These are phyloP conservation scores for Stenogyne calaminthoides DNA, from an alignment of 305 asterid genomes.

Conservation along the genomic window DNA sequence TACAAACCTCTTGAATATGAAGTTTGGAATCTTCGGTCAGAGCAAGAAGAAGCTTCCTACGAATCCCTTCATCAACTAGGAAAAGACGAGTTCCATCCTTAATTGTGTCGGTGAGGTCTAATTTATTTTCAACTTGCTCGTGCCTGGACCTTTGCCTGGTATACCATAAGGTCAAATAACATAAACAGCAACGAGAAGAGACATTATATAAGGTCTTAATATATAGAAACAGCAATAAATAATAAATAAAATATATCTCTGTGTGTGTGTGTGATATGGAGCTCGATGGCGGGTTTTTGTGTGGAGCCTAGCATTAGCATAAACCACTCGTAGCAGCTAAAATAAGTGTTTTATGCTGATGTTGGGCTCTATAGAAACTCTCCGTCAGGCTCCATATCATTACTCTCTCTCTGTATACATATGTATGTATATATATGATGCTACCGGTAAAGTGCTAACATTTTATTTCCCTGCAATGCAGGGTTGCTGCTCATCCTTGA, in stretches of 20 bases:
- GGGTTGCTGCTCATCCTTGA: constrained; percentile 92
- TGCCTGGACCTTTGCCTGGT: constrained; percentile 58
- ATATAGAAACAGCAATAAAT: neutral
- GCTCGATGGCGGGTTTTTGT: too few relatives aligned
- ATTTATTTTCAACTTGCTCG: constrained; percentile 49
- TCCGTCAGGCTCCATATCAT: too few relatives aligned
- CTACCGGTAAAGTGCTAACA: constrained; percentile 41
- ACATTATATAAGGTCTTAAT: neutral
- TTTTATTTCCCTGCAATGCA: constrained; percentile 64
- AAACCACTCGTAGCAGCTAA: too few relatives aligned
- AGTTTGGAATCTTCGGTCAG: constrained; percentile 98
- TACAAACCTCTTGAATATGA: constrained; percentile 84
- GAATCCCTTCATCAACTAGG: constrained; percentile 84
- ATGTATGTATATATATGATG: neutral
- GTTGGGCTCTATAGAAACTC: too few relatives aligned
- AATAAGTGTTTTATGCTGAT: too few relatives aligned
- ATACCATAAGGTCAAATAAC: constrained; percentile 15
- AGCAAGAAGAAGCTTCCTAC: constrained; percentile 95
- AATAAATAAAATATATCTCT: too few relatives aligned
- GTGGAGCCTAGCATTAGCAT: too few relatives aligned
- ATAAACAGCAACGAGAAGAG: constrained; percentile 4
- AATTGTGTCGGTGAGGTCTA: constrained; percentile 95
- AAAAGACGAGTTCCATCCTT: constrained; percentile 97
- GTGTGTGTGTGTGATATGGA: neutral
- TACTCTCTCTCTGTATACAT: neutral